phyloP scores from a whole-genome alignment of 352 stramenopile genomes.

The Blastocystis sp. region DNA sequence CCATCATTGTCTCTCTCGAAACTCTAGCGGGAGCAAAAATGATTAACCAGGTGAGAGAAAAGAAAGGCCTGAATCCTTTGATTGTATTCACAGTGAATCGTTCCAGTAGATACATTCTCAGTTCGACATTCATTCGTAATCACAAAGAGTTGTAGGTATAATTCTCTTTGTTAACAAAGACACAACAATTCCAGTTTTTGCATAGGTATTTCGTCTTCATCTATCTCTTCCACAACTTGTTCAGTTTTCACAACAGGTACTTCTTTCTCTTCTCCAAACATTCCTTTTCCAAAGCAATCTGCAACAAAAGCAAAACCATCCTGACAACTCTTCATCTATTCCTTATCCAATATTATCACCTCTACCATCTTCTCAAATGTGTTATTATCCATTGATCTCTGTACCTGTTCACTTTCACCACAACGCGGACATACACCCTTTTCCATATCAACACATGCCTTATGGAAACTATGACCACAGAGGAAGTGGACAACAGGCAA shows the following conservation, averaged over 20 bases:
- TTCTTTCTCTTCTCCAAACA: conserved; percentile 6
- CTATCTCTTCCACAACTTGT: neutral
- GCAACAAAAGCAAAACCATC: conserved; percentile 43
- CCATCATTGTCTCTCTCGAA: conserved; percentile 48
- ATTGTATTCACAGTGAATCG: conserved; percentile 58
- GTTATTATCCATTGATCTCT: neutral
- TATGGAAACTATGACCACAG: conserved; percentile 81
- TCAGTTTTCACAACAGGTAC: neutral
- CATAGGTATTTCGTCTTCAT: neutral
- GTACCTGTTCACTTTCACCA: neutral
- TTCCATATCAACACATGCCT: conserved; percentile 28
- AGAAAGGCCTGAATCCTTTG: conserved; percentile 29
- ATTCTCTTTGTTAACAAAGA: conserved; percentile 35
- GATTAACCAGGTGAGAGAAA: conserved; percentile 18
- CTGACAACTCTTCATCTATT: neutral
- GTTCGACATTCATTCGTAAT: conserved; percentile 58
- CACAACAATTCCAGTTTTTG: conserved; percentile 40
- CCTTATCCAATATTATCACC: neutral
- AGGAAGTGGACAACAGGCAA: conserved; percentile 80
- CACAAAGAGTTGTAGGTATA: neutral
- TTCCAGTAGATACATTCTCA: conserved; percentile 46
- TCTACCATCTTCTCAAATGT: neutral
- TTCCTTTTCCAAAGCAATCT: conserved; percentile 37
- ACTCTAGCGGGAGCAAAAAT: conserved; percentile 33
- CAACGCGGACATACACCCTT: conserved; percentile 12